Evolutionary conservation across 345 rosid species (phyloP), one percentile per base, ranked within the genome.

Genomic region (Physaria fendleri): DNA sequence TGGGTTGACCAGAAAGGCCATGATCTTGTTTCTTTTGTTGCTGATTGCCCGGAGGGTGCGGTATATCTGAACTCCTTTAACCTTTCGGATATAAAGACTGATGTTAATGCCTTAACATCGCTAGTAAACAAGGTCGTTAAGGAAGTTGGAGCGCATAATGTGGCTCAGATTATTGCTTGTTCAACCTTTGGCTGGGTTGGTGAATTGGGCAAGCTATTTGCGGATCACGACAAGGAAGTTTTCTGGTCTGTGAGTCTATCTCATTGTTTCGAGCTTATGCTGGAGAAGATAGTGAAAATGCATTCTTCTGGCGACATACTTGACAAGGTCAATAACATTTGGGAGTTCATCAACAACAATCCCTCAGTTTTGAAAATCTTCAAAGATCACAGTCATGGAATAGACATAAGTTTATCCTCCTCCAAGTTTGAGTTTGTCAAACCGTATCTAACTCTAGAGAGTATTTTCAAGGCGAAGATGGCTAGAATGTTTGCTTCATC

Each of bases 171-270:
- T 2, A 41, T 88, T 29, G 73, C 74, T 4, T 63, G 43, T 56
- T 79, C 90, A 38, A 52, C 79, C 10, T 39, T 42, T 8, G 85
- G 81, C 24, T 84, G 87, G 87, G 64, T 78, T 56, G 84, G 75
- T 37, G 59, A 48, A 37, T 5, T 79, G 10, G 83, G 82, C 13
- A 39, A 75, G 68, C 40, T 58, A 46, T 81, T 82, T 50, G 48
- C 52, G 34, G 64, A 66, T 9, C 75, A 38, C 40, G 55, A 50
- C 14, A 57, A 41, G 63, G 58, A 66, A 7, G 46, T 71, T 24
- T 82, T 87, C 67, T 87, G 87, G 95, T 74, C 75, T 23, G 71
- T 72, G 35, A 67, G 85, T 63, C 73, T 81, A 33, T 78, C 84
- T 20, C 78, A 78, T 21, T 87, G 88, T 70, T 73, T 84, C 10